Base-by-base conservation (phyloP, 2,329 filamentous ascomycete genomes). In the Lithohypha guttulata region DNA sequence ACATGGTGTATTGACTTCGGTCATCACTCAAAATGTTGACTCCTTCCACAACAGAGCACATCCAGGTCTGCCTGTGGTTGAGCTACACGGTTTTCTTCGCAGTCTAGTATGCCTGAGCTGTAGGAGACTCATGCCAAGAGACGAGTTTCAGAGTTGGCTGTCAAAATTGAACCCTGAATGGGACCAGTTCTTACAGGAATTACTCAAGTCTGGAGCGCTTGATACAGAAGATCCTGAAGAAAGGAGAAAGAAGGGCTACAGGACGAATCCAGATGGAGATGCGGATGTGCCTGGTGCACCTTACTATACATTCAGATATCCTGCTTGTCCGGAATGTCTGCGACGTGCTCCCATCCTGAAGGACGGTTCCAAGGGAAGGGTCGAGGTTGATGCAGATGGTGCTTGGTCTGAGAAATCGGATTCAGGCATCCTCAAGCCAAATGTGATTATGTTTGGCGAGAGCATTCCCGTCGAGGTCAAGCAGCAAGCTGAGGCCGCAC, bases 21-120 rank as follows among this genome's bases (percentile, higher is more conserved):
- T 95, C 43, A 77, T 98, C 50, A 96, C 91, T 27, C 91, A 98
- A 58, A 96, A 96, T 56, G 91, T 98, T 36, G 91, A 98, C 62
- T 94, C 86, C 2, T 93, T 98, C 57, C 91, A 98, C 60, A 68
- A 72, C 2, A 64, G 64, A 43, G 81, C 85, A 1, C 87, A 95
- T 59, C 84, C 86, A 0, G 56, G 68, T 7, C 62, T 87, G 29
- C 71, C 75, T 4, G 91, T 84, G 7, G 66, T 93, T 31, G 89
- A 96, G 60, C 70, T 98, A 34, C 91, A 98, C 59, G 91, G 91
- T 50, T 93, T 91, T 60, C 70, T 98, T 34, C 75, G 87, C 48
- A 76, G 80, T 20, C 73, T 86, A 20, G 72, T 86, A 37, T 98
- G 91, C 63, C 74, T 81, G 9, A 83, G 76, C 51, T 98, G 91